Conservation (phyloP, 2,329 filamentous ascomycete genomes). For the Xylariaceae sp. region DNA sequence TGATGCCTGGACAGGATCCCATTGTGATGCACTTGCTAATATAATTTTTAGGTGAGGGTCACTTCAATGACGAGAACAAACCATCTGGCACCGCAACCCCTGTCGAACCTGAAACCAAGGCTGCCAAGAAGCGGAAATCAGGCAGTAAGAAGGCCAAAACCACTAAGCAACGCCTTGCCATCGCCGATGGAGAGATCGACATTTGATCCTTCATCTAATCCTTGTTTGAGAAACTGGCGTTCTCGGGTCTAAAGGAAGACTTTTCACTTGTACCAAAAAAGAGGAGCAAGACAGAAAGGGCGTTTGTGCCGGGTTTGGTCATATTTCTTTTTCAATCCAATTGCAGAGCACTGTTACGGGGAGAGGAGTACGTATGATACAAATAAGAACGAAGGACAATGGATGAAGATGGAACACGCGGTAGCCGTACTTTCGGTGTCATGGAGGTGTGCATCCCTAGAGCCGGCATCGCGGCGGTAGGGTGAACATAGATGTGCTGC, state of each 20-base stretch:
- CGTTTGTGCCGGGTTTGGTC: conserved; percentile 9
- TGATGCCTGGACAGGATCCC: background rate
- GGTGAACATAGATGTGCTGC: no score
- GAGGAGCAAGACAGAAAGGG: conserved; percentile 22
- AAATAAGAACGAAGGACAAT: no score
- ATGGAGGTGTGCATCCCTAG: no score
- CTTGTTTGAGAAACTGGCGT: conserved; percentile 27
- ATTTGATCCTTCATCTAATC: conserved; percentile 35
- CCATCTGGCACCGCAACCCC: conserved; percentile 87
- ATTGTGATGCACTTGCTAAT: conserved; percentile 41
- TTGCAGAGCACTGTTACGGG: no score
- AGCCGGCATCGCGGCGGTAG: no score
- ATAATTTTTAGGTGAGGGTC: conserved; percentile 76
- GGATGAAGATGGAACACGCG: no score
- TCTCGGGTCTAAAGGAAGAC: conserved; percentile 15
- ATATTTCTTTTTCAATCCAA: background rate
- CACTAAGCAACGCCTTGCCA: conserved; percentile 70
- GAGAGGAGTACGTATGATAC: no score
- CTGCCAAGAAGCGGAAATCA: conserved; percentile 55
- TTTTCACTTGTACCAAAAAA: conserved; percentile 25
- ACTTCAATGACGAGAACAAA: conserved; percentile 90
- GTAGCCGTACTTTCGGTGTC: no score
- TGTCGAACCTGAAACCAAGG: conserved; percentile 60
- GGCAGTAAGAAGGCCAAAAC: conserved; percentile 72
- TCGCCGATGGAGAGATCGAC: conserved; percentile 66